Evolutionary conservation across 2,329 filamentous ascomycete genomes (phyloP), one percentile per base, ranked within the genome.

Genomic region (Aspergillus quadricinctus): DNA sequence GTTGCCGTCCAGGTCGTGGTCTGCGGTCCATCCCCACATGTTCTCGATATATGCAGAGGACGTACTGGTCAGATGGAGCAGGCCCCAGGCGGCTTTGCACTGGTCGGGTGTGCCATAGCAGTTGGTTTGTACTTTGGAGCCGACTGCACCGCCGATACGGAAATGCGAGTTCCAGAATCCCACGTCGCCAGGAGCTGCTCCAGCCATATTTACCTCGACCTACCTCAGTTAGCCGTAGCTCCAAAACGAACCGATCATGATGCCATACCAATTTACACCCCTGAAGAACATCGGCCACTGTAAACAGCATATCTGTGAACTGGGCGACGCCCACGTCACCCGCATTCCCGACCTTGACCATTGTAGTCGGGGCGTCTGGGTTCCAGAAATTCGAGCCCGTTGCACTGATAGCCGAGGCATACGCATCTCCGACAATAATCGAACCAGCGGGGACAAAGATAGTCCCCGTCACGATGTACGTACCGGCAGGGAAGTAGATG

Each of bases 401-500:
- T 2, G 74, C 82, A 17, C 75, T 78, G 65, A 81, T 80, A 1
- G 72, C 72, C 23, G 81, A 76, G 70, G 62, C 63, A 49, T 79
- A 83, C 0, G 77, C 77, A 66, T 85, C 80, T 8, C 83, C 83
- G 14, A 83, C 71, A 19, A 86, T 79, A 1, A 76, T 75, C 3
- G 79, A 78, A 19, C 79, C 76, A 7, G 70, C 65, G 0, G 80
- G 80, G n/a, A 82, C 64, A 31, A 71, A 68, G 11, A 82, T 67
- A 0, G 80, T 82, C 43, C 75, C 70, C 1, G 69, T 74, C 11
- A 81, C 73, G 11, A 78, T 66, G 58, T 81, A 86, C 9, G 80
- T 72, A 31, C 83, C 83, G 52, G 78, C 77, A 63, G 84, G 82
- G 57, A 86, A 75, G 69, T 80, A 85, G 4, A 83, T 71, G 46